Evolutionary conservation across 1,284 basidiomycete genomes (phyloP).

Genomic region (Mycena citricolor): DNA sequence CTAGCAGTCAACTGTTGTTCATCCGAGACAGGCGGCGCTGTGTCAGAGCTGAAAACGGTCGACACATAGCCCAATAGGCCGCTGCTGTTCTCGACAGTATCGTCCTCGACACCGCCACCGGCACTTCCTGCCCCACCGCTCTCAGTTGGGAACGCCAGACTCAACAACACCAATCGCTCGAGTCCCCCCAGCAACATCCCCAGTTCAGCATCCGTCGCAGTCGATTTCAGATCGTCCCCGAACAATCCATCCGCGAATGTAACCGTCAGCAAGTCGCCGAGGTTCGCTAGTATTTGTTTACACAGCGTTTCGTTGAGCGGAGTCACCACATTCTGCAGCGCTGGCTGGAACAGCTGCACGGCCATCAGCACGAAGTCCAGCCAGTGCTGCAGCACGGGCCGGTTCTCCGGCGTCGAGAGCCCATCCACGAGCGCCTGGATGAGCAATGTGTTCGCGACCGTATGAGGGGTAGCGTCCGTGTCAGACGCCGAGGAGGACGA

Average conservation of each 20-base stretch:
- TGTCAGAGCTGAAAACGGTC: slow-evolving; percentile 74
- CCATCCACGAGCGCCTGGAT: slow-evolving; percentile 82
- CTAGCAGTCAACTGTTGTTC: slow-evolving; percentile 49
- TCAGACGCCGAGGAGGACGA: slow-evolving; percentile 42
- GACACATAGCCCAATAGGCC: slow-evolving; percentile 82
- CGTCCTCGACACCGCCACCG: no score
- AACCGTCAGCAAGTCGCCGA: slow-evolving; percentile 55
- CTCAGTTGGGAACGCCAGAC: slow-evolving; percentile 55
- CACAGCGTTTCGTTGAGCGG: slow-evolving; percentile 84
- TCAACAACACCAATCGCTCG: slow-evolving; percentile 75
- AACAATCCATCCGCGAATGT: slow-evolving; percentile 38
- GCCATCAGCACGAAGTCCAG: slow-evolving; percentile 94
- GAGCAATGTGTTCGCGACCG: slow-evolving; percentile 72
- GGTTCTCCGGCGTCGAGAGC: slow-evolving; percentile 67
- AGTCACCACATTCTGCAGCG: slow-evolving; percentile 65
- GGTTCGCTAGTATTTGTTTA: slow-evolving; percentile 61
- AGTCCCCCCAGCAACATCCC: slow-evolving; percentile 81
- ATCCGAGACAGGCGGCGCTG: slow-evolving; percentile 39
- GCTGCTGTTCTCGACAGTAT: slow-evolving; percentile 50
- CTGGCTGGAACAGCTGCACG: slow-evolving; percentile 77
- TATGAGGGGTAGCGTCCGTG: no score
- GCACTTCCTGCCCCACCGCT: slow-evolving; percentile 40
- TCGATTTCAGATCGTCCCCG: slow-evolving; percentile 41
- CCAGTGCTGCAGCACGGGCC: slow-evolving; percentile 90
- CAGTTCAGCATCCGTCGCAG: slow-evolving; percentile 79